These are phyloP conservation scores for Albatrellus ellisii DNA, from an alignment of 768 basidiomycete species.

Conservation along the genomic window DNA sequence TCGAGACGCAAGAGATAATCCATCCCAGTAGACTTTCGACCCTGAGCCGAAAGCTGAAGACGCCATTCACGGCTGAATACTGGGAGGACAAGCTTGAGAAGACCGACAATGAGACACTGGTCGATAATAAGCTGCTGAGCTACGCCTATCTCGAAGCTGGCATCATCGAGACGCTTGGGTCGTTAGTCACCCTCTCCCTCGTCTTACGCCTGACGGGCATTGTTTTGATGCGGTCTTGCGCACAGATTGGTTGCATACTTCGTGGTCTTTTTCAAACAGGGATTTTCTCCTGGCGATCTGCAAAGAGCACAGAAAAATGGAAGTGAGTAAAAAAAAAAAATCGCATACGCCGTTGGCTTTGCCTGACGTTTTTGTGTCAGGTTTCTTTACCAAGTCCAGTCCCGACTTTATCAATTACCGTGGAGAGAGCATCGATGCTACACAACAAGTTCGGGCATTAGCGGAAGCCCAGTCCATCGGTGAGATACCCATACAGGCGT, in stretches of 20 bases:
- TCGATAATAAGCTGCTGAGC: constrained; percentile 47
- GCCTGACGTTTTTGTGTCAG: constrained; percentile 17
- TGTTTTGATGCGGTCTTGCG: background rate
- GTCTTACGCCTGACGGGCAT: background rate
- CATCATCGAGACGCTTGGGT: constrained; percentile 41
- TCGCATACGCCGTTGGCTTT: background rate
- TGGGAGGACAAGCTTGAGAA: constrained; percentile 45
- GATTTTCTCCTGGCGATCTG: constrained; percentile 48
- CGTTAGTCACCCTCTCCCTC: constrained; percentile 24
- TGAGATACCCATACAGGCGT: constrained; percentile 15
- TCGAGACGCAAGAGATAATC: constrained; percentile 35
- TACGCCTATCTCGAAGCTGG: constrained; percentile 59
- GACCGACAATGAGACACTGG: constrained; percentile 44
- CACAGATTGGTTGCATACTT: constrained; percentile 49
- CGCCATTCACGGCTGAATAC: constrained; percentile 42
- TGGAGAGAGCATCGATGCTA: constrained; percentile 31
- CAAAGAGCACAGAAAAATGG: constrained; percentile 30
- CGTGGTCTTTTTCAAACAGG: constrained; percentile 48
- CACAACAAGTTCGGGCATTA: constrained; percentile 42
- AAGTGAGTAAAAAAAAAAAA: background rate
- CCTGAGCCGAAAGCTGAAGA: constrained; percentile 26
- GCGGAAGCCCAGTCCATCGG: constrained; percentile 51
- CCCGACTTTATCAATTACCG: constrained; percentile 42
- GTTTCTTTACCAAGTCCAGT: constrained; percentile 33
- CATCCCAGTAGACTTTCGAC: constrained; percentile 28